Evolutionary conservation across 169 alveolate genomes (phyloP).

Genomic region (Babesia microti): DNA sequence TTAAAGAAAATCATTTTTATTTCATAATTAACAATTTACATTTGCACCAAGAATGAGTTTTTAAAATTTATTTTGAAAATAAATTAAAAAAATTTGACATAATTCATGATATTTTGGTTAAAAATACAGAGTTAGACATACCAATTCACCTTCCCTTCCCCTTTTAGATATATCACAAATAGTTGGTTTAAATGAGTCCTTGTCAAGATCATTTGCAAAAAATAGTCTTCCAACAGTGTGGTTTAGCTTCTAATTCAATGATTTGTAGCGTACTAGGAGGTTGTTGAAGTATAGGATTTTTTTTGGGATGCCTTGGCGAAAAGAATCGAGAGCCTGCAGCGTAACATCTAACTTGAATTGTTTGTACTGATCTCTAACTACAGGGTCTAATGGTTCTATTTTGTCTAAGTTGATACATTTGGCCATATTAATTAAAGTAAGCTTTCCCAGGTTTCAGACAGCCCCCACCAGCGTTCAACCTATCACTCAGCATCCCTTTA

Average conservation of each 20-base stretch:
- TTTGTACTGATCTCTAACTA: slow-evolving; percentile 58
- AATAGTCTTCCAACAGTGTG: slow-evolving; percentile 20
- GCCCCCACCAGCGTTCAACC: slow-evolving; percentile 39
- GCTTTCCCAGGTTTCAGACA: background rate
- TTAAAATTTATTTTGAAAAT: slow-evolving; percentile 1
- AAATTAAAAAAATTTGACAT: slow-evolving; percentile 2
- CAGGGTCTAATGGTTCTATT: slow-evolving; percentile 64
- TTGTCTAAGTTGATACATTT: slow-evolving; percentile 48
- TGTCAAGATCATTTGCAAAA: slow-evolving; percentile 46
- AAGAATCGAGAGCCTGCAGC: slow-evolving; percentile 59
- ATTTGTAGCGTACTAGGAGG: slow-evolving; percentile 46
- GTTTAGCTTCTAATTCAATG: slow-evolving; percentile 34
- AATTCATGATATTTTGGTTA: too few relatives aligned
- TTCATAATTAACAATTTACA: too few relatives aligned
- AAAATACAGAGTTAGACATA: too few relatives aligned
- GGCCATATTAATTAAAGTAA: slow-evolving; percentile 24
- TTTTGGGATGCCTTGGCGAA: slow-evolving; percentile 71
- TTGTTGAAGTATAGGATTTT: slow-evolving; percentile 69
- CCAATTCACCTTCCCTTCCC: slow-evolving; percentile 22
- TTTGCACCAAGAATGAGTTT: slow-evolving; percentile 26
- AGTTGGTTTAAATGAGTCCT: slow-evolving; percentile 40
- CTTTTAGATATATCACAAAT: slow-evolving; percentile 17
- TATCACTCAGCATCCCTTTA: slow-evolving; percentile 47
- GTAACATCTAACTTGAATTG: slow-evolving; percentile 68
- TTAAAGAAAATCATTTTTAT: too few relatives aligned